A percentile compares a stretch with the other conserved stretches of the same genome.
phyloP scores from a whole-genome alignment of 495 filamentous ascomycete genomes.

The Penicillium psychrofluorescens region DNA sequence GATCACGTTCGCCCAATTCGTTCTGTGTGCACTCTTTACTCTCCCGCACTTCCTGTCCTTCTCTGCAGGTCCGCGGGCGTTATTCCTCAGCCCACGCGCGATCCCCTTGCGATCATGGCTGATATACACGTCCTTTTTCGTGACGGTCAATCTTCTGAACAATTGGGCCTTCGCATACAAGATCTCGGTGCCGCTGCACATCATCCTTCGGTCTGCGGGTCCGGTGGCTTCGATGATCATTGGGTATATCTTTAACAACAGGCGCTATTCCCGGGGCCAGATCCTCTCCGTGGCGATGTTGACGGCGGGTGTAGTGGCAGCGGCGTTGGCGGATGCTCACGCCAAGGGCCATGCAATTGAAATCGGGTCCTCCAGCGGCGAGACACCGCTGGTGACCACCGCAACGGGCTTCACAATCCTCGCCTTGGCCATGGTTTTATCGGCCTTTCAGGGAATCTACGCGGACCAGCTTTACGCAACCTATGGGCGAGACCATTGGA shows the following conservation, averaged over 20 bases:
- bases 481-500: slow-evolving; percentile 80
- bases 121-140: slow-evolving; percentile 84
- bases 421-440: slow-evolving; percentile 80
- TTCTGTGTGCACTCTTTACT: slow-evolving; percentile 65
- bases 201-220: slow-evolving; percentile 90
- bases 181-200: slow-evolving; percentile 94
- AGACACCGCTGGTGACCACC: slow-evolving; percentile 31
- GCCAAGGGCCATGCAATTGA: slow-evolving; percentile 55
- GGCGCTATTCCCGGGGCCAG: slow-evolving; percentile 73
- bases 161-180: slow-evolving; percentile 97
- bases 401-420: slow-evolving; percentile 76
- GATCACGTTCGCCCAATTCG: slow-evolving; percentile 90
- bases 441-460: slow-evolving; percentile 91
- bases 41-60: slow-evolving; percentile 67
- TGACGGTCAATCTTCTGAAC: slow-evolving; percentile 86
- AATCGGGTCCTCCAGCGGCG: slow-evolving; percentile 7
- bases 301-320: slow-evolving; percentile 76
- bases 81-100: slow-evolving; percentile 67
- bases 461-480: slow-evolving; percentile 79
- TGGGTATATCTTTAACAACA: slow-evolving; percentile 71
- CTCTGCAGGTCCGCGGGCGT: slow-evolving; percentile 50
- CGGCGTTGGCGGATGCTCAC: slow-evolving; percentile 81
- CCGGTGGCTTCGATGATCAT: slow-evolving; percentile 89
- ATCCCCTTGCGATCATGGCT: slow-evolving; percentile 82
- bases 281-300: slow-evolving; percentile 71